These are phyloP conservation scores for Thermomucor indicae-seudaticae DNA, from an alignment of 371 early-diverging fungal species.

Conservation along the genomic window DNA sequence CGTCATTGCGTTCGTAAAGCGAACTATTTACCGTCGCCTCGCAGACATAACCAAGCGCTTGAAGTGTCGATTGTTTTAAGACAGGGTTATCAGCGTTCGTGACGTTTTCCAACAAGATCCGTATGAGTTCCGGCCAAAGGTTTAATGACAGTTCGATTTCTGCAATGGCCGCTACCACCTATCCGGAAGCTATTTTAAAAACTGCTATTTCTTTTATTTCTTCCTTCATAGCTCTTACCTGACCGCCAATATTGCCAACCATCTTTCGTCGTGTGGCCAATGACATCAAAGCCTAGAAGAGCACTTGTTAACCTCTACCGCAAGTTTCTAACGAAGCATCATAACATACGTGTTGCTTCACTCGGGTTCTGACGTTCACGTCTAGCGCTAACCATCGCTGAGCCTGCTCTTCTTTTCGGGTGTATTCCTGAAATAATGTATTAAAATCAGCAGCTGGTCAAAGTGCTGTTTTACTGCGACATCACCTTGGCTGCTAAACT, in stretches of 20 bases:
- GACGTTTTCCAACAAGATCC: constrained; percentile 70
- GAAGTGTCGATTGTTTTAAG: constrained; percentile 72
- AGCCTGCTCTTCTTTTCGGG: constrained; percentile 61
- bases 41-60: constrained; percentile 89
- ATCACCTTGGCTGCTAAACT: constrained; percentile 79
- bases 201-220: no score
- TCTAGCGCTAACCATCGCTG: constrained; percentile 72
- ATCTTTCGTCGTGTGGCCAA: constrained; percentile 61
- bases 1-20: neutral
- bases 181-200: constrained; percentile 1
- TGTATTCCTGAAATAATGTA: constrained; percentile 48
- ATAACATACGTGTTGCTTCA: constrained; percentile 52
- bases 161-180: constrained; percentile 86
- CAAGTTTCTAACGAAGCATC: neutral
- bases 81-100: constrained; percentile 48
- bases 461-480: neutral
- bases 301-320: neutral
- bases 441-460: constrained; percentile 1
- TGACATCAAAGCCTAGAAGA: constrained; percentile 56
- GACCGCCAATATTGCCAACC: constrained; percentile 71
- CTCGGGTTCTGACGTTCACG: constrained; percentile 37
- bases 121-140: constrained; percentile 85
- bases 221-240: constrained; percentile 27
- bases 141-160: constrained; percentile 82
- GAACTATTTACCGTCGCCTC: constrained; percentile 70